These are phyloP conservation scores for Grifola frondosa DNA, from an alignment of 1,284 basidiomycete genomes.

Conservation along the genomic window DNA sequence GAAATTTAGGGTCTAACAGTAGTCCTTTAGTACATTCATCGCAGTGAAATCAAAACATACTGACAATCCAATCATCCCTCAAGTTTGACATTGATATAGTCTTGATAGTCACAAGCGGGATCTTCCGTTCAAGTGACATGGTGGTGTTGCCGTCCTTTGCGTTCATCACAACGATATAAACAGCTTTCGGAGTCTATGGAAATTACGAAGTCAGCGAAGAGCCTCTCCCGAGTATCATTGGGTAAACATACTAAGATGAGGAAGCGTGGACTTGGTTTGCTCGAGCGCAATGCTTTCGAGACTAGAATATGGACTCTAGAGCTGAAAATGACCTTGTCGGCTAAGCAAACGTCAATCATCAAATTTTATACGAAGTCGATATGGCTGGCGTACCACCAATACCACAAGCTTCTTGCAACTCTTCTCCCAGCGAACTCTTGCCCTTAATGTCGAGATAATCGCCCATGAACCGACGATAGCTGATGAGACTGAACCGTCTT, in stretches of 20 bases:
- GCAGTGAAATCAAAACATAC: slow-evolving; percentile 19
- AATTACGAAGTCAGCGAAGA: slow-evolving; percentile 1
- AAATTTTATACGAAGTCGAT: neutral
- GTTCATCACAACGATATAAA: slow-evolving; percentile 79
- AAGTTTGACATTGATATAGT: slow-evolving; percentile 85
- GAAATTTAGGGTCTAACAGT: slow-evolving; percentile 64
- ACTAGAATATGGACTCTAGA: slow-evolving; percentile 84
- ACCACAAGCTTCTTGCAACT: slow-evolving; percentile 74
- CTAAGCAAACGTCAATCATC: slow-evolving; percentile 31
- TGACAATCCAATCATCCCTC: slow-evolving; percentile 93
- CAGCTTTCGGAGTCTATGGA: slow-evolving; percentile 85
- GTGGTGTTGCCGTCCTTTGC: slow-evolving; percentile 66
- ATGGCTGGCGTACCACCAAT: slow-evolving; percentile 76
- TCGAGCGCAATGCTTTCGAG: slow-evolving; percentile 85
- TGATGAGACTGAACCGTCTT: slow-evolving; percentile 88
- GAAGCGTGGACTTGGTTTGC: slow-evolving; percentile 91
- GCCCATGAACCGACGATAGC: slow-evolving; percentile 94
- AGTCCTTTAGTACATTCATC: neutral
- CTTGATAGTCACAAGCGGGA: slow-evolving; percentile 86
- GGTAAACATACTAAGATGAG: slow-evolving; percentile 73
- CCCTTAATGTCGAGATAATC: slow-evolving; percentile 95
- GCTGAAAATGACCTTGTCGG: slow-evolving; percentile 85
- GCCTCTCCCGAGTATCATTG: neutral
- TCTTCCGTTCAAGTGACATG: slow-evolving; percentile 82
- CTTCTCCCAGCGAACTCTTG: slow-evolving; percentile 77